These are phyloP conservation scores for Coemansia sp. DNA, from an alignment of 192 early-diverging fungal genomes.

Conservation along the genomic window DNA sequence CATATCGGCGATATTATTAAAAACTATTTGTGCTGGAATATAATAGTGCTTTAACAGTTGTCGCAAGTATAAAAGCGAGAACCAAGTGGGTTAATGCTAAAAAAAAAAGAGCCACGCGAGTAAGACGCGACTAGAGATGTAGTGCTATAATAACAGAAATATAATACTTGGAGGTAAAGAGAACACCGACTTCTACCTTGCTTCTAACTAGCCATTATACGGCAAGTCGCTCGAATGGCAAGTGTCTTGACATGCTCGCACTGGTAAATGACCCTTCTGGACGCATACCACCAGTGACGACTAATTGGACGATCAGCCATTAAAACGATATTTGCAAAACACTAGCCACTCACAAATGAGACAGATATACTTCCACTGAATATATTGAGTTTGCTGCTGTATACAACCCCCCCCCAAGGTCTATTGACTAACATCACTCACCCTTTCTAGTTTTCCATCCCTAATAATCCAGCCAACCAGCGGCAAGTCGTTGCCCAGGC, in stretches of 20 bases:
- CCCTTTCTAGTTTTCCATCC: slow-evolving; percentile 17
- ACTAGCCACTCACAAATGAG: neutral
- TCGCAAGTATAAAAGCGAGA: neutral
- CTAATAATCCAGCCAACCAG: slow-evolving; percentile 51
- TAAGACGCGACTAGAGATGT: neutral
- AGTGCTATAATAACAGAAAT: neutral
- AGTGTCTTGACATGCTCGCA: neutral
- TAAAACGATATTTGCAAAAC: neutral
- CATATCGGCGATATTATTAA: neutral
- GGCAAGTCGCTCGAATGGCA: neutral
- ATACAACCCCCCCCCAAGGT: neutral
- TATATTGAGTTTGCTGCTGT: neutral
- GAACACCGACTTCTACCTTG: neutral
- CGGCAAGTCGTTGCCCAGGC: slow-evolving; percentile 35
- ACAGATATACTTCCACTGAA: neutral
- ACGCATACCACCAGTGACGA: neutral
- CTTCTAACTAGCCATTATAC: neutral
- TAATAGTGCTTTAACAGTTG: neutral
- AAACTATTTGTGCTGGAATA: neutral
- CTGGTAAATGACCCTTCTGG: neutral
- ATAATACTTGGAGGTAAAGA: neutral
- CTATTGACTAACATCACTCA: neutral
- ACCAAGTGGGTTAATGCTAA: neutral
- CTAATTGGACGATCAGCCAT: neutral
- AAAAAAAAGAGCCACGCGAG: neutral